phyloP scores from a whole-genome alignment of 179 eudicot genomes.

The Gypsophila paniculata region DNA sequence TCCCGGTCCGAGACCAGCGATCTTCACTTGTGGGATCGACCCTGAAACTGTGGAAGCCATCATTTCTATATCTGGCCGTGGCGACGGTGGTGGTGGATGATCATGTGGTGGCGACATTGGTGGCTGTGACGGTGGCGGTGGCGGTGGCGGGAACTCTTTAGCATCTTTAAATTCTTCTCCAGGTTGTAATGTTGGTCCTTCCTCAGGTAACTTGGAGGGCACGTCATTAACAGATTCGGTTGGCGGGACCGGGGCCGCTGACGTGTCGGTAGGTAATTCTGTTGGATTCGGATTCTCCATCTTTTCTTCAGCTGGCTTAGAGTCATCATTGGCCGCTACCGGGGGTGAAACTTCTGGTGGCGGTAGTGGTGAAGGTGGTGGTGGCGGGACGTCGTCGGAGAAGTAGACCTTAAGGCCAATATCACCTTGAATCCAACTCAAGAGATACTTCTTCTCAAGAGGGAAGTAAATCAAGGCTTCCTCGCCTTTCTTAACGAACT shows the following conservation, averaged over 20 bases:
- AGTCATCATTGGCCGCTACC: constrained; percentile 11
- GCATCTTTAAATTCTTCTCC: constrained; percentile 17
- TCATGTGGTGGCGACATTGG: constrained; percentile 17
- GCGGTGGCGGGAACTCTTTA: not conserved
- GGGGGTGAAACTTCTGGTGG: constrained; percentile 9
- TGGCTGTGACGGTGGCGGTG: constrained; percentile 7
- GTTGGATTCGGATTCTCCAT: not conserved
- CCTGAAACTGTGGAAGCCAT: constrained; percentile 42
- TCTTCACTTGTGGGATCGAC: constrained; percentile 38
- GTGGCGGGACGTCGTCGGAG: constrained; percentile 38
- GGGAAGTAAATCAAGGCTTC: constrained; percentile 83
- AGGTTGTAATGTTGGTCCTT: constrained; percentile 15
- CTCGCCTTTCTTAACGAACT: constrained; percentile 75
- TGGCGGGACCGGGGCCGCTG: constrained; percentile 23
- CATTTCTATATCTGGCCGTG: constrained; percentile 25
- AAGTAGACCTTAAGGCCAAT: constrained; percentile 78
- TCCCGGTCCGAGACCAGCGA: constrained; percentile 24
- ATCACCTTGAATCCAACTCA: constrained; percentile 78
- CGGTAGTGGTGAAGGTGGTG: constrained; percentile 22
- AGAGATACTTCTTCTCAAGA: constrained; percentile 56
- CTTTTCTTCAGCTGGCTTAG: not conserved
- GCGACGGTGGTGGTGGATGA: constrained; percentile 10
- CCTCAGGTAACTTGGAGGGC: constrained; percentile 13
- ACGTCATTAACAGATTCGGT: not conserved
- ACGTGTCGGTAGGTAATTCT: constrained; percentile 22